Evolutionary conservation across 495 filamentous ascomycete species (phyloP), one percentile per base, ranked within the genome.

Genomic region (Penicillium coffeae): DNA sequence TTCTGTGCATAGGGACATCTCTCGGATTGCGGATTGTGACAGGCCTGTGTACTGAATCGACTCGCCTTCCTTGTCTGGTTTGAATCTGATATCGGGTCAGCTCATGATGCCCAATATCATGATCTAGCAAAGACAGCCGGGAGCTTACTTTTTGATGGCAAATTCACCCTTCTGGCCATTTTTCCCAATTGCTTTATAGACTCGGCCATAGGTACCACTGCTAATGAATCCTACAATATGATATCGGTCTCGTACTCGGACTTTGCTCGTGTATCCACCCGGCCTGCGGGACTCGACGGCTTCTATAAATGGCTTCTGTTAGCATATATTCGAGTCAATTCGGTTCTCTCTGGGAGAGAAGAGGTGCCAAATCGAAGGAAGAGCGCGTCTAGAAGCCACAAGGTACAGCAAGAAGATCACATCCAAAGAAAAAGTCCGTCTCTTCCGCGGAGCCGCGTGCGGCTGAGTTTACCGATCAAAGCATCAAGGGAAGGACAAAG

Each of bases 1-100:
- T 59, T 97, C 94, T 48, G 90, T 90, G 62, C 93, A 99, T 4
- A 99, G 77, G n/a, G 92, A 86, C 94, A 99, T 99, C 68, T 99
- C 93, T 32, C 93, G 88, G 52, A 95, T 87, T 6, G 94, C 93
- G 0, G 91, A 96, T 66, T 99, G 93, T 0, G 94, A 97, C 48
- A 99, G 93, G 51, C 93, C 93, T 5, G 93, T 95, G 68, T 99
- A 99, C 54, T 94, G 87, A 41, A 95, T 78, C 49, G 84, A 76
- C 66, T 97, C 94, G 34, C 92, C 93, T 70, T 99, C 93, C 73
- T 97, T 97, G 70, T 99, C 93, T 32, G 93, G 93, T 72, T 99
- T 99, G 83, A 99, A 99, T 55, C 85, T 89, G 57, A 34, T 21
- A 20, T 7, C 39, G 32, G 10, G 2, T 14, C 33, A 27, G 30